Conservation (phyloP, 768 basidiomycete genomes). For the Mycena floridula region DNA sequence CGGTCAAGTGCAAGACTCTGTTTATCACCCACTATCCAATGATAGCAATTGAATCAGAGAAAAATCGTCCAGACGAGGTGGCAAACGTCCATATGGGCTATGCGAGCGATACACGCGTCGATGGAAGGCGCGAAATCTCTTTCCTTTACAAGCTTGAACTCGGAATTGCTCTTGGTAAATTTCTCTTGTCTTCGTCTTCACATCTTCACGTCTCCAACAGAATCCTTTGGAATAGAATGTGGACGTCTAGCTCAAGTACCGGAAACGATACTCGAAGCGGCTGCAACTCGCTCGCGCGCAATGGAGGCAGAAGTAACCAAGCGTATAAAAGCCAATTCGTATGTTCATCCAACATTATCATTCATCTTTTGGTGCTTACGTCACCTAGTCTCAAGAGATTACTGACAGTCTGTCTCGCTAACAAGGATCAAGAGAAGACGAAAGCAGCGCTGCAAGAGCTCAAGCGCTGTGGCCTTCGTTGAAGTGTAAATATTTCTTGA, state of each 20-base stretch:
- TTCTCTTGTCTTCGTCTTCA: neutral
- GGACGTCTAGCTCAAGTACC: slow-evolving; percentile 83
- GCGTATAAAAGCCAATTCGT: neutral
- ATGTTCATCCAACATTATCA: too few relatives aligned
- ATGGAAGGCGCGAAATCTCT: slow-evolving; percentile 73
- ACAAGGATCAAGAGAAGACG: too few relatives aligned
- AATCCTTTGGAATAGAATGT: slow-evolving; percentile 92
- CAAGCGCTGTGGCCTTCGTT: too few relatives aligned
- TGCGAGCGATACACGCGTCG: slow-evolving; percentile 56
- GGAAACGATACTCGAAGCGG: slow-evolving; percentile 56
- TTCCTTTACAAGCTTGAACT: slow-evolving; percentile 76
- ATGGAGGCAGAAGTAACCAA: slow-evolving; percentile 50
- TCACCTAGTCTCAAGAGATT: too few relatives aligned
- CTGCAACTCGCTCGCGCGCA: slow-evolving; percentile 44
- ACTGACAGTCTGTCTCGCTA: too few relatives aligned
- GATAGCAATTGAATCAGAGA: slow-evolving; percentile 64
- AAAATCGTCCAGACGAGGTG: slow-evolving; percentile 51
- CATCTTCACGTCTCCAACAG: slow-evolving; percentile 21
- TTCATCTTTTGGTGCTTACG: too few relatives aligned
- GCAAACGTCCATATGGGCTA: slow-evolving; percentile 89
- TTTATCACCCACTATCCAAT: slow-evolving; percentile 96
- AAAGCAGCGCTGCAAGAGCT: too few relatives aligned
- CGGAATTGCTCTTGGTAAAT: slow-evolving; percentile 59
- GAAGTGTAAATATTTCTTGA: too few relatives aligned
- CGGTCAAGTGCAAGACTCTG: slow-evolving; percentile 62